A percentile compares a stretch with the other conserved stretches of the same genome.
phyloP scores from a whole-genome alignment of 1,284 basidiomycete genomes.

The Stygiomarasmius scandens region DNA sequence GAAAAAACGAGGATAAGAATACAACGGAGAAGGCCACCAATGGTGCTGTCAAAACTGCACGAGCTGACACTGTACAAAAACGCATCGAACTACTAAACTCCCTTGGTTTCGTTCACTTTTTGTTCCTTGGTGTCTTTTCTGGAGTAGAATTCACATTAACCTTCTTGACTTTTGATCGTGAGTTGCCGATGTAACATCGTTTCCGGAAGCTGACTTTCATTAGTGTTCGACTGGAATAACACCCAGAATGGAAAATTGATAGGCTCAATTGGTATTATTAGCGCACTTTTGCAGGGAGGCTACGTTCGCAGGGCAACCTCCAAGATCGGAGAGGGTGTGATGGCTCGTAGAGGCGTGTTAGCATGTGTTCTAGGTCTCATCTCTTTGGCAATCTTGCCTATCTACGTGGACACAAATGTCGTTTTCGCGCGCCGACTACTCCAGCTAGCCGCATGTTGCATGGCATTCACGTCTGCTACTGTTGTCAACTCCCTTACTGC shows the following conservation, averaged over 20 bases:
- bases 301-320: constrained; percentile 81
- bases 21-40: constrained; percentile 20
- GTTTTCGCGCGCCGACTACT: constrained; percentile 60
- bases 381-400: constrained; percentile 71
- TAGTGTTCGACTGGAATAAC: constrained; percentile 88
- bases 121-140: constrained; percentile 87
- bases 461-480: constrained; percentile 90
- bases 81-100: constrained; percentile 54
- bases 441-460: constrained; percentile 74
- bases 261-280: constrained; percentile 86
- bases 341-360: constrained; percentile 77
- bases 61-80: constrained; percentile 45
- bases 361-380: constrained; percentile 72
- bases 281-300: constrained; percentile 86
- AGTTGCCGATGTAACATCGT: constrained; percentile 27
- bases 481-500: constrained; percentile 90
- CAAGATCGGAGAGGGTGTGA: constrained; percentile 72
- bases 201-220: neutral
- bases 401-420: constrained; percentile 45
- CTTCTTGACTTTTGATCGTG: constrained; percentile 86
- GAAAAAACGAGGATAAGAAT: constrained; percentile 24
- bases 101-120: constrained; percentile 73
- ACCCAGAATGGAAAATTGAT: constrained; percentile 86
- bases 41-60: constrained; percentile 22
- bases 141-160: constrained; percentile 92